These are phyloP conservation scores for Malus sieversii DNA, from an alignment of 306 rosid species.

Conservation along the genomic window DNA sequence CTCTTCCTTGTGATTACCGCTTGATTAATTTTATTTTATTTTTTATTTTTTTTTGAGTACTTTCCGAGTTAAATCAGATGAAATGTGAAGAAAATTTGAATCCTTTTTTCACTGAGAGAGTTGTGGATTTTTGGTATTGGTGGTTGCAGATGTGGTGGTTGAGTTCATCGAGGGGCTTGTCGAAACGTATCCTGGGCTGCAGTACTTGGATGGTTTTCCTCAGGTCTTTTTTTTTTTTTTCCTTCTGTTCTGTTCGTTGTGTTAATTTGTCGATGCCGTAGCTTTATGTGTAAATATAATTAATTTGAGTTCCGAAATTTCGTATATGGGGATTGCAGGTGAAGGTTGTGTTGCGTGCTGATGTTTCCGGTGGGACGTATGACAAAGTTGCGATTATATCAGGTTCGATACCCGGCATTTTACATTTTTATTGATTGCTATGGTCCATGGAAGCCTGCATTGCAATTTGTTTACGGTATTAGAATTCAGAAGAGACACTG, in stretches of 20 bases:
- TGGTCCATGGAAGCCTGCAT: background rate
- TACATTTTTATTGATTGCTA: background rate
- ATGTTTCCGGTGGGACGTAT: slow-evolving; percentile 59
- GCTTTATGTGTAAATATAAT: background rate
- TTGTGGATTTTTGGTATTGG: slow-evolving; percentile 8
- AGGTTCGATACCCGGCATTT: slow-evolving; percentile 32
- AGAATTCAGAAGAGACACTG: no score
- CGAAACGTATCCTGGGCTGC: slow-evolving; percentile 86
- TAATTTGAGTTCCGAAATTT: background rate
- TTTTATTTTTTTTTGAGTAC: background rate
- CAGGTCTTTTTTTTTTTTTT: slow-evolving; percentile 30
- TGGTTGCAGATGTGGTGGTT: slow-evolving; percentile 78
- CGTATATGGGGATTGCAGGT: slow-evolving; percentile 41
- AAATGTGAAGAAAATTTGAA: background rate
- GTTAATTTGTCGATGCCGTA: background rate
- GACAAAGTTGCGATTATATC: slow-evolving; percentile 90
- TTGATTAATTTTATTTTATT: background rate
- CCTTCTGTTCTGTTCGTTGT: background rate
- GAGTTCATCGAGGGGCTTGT: slow-evolving; percentile 93
- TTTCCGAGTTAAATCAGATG: background rate
- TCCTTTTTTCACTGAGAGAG: background rate
- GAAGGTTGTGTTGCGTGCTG: slow-evolving; percentile 90
- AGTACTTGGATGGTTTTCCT: slow-evolving; percentile 90
- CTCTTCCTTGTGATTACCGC: background rate
- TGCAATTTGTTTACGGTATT: background rate